These are phyloP conservation scores for Aspergillus taichungensis DNA, from an alignment of 495 filamentous ascomycete genomes.

Conservation along the genomic window DNA sequence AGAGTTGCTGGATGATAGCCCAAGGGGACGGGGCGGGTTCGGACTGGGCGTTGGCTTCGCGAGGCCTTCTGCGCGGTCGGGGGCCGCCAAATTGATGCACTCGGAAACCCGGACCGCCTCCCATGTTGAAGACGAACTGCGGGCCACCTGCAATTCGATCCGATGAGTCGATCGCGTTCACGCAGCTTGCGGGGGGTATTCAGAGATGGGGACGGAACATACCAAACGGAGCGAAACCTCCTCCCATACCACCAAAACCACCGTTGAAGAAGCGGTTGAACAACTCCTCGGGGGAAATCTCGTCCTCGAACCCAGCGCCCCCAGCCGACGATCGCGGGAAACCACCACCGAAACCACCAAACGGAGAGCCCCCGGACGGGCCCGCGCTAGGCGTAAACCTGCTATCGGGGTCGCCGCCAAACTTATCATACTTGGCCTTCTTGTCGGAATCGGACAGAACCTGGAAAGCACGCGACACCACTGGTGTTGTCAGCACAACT, in stretches of 20 bases:
- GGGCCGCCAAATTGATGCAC: slow-evolving; percentile 81
- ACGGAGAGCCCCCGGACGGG: slow-evolving; percentile 44
- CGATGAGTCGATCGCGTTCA: slow-evolving; percentile 18
- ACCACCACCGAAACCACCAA: slow-evolving; percentile 61
- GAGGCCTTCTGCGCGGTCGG: slow-evolving; percentile 58
- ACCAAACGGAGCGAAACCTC: slow-evolving; percentile 56
- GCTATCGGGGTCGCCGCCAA: slow-evolving; percentile 85
- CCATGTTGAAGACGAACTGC: slow-evolving; percentile 86
- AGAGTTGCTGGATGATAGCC: slow-evolving; percentile 50
- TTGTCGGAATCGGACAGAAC: slow-evolving; percentile 91
- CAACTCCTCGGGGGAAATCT: slow-evolving; percentile 93
- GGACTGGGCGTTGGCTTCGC: slow-evolving; percentile 48
- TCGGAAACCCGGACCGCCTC: slow-evolving; percentile 70
- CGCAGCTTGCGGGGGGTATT: too few species aligned
- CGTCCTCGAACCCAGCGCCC: slow-evolving; percentile 67
- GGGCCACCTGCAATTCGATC: slow-evolving; percentile 65
- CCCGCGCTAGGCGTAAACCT: slow-evolving; percentile 57
- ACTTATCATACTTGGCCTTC: slow-evolving; percentile 74
- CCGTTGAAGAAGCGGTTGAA: slow-evolving; percentile 91
- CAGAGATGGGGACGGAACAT: slow-evolving; percentile 4
- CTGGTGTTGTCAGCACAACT: slow-evolving; percentile 34
- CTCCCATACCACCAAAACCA: slow-evolving; percentile 43
- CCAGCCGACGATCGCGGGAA: slow-evolving; percentile 42
- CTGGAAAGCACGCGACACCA: slow-evolving; percentile 89
- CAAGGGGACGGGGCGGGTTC: slow-evolving; percentile 39